Base-by-base conservation (phyloP, 2,329 filamentous ascomycete genomes). In the Pleoardoris graminearum region DNA sequence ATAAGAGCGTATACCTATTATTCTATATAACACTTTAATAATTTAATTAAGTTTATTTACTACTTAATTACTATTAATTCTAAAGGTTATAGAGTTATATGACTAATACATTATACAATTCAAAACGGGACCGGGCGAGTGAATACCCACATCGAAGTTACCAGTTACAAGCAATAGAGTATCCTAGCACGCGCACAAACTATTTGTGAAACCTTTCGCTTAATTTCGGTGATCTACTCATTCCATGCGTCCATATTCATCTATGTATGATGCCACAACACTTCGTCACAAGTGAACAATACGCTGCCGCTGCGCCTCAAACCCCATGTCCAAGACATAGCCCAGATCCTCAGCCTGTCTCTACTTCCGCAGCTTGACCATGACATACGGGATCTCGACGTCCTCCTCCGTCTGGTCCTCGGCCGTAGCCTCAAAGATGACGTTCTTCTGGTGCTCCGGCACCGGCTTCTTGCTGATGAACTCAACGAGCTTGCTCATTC, bases 331-430 rank as follows among this genome's bases (percentile, higher is more conserved):
- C 22, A 33, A n/a, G 37, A 38, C 35, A 22, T 25, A 22, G n/a
- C 37, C 30, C 16, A 35, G 16, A 33, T 14, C 22, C 41, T 43
- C 46, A 47, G 39, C 14, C 29, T 22, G 23, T n/a, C n/a, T 48
- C 8, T 63, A 78, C 65, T 80, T 78, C 53, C 76, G 69, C 60
- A 91, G 77, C 79, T 87, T 93, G 60, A 96, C 85, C 85, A 93
- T 96, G 67, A 97, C 90, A 73, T 96, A 97, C 3, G 94, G 94
- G 61, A 97, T 89, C 77, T 99, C 94, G 1, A 97, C 93, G 72
- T 99, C 94, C 76, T 97, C 91, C 58, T 89, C 93, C 3, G 85
- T 87, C 68, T 85, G 79, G 69, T 97, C 94, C 72, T 97, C 93
- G 0, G 89, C 90, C 6, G 94, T 95, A 61, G 97, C 67, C 79